These are phyloP conservation scores for Coemansia erecta DNA, from an alignment of 192 early-diverging fungal genomes.

Conservation along the genomic window DNA sequence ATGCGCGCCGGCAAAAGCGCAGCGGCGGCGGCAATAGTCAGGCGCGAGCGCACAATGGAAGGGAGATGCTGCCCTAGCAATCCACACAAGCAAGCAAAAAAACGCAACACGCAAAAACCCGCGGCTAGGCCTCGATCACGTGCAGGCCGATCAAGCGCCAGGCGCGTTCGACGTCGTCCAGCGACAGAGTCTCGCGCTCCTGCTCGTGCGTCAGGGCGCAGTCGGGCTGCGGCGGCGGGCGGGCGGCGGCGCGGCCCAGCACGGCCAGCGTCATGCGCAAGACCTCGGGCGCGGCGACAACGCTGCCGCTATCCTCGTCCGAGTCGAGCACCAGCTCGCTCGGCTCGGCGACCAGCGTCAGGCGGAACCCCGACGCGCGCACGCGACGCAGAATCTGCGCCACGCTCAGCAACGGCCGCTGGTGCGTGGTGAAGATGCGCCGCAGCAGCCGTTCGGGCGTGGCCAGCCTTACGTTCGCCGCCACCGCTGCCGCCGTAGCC, in stretches of 20 bases:
- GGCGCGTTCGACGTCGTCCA: constrained; percentile 38
- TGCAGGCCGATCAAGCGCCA: constrained; percentile 51
- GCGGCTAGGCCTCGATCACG: constrained; percentile 45
- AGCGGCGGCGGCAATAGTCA: too few species aligned
- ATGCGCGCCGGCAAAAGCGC: too few species aligned
- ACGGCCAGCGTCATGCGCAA: constrained; percentile 52
- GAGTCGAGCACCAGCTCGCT: constrained; percentile 40
- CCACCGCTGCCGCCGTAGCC: too few species aligned
- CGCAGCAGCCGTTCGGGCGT: constrained; percentile 47
- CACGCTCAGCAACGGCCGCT: constrained; percentile 41
- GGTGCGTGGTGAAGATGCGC: constrained; percentile 49
- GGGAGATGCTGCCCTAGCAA: too few species aligned
- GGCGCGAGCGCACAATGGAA: too few species aligned
- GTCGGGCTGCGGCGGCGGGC: constrained; percentile 10
- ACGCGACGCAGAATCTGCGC: constrained; percentile 51
- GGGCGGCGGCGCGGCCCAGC: constrained; percentile 28
- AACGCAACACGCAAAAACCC: too few species aligned
- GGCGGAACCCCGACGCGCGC: constrained; percentile 39
- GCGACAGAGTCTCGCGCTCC: constrained; percentile 32
- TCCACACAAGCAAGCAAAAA: background rate
- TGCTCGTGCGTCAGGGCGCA: constrained; percentile 42
- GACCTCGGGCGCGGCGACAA: constrained; percentile 45
- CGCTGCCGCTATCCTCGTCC: constrained; percentile 49
- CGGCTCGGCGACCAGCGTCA: constrained; percentile 44
- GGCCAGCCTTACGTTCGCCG: constrained; percentile 15